Conservation (phyloP, 805 yeast species). For the Candida tammaniensis region DNA sequence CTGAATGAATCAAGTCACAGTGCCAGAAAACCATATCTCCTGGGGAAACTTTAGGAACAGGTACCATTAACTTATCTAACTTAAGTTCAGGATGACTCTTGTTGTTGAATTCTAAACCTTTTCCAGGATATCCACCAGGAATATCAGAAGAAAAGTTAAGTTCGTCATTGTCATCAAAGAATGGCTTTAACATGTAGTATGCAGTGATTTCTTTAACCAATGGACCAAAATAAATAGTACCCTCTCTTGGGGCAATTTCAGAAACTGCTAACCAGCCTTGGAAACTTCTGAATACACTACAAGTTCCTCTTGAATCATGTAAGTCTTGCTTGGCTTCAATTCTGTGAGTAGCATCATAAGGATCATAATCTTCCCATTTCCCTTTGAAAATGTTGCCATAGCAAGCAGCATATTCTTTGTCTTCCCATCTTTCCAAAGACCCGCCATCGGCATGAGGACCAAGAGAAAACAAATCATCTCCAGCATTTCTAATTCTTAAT, state of each 20-base stretch:
- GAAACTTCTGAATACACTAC: slow-evolving; percentile 32
- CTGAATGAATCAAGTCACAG: slow-evolving; percentile 38
- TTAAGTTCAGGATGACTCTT: slow-evolving; percentile 32
- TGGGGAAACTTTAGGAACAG: slow-evolving; percentile 35
- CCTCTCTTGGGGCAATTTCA: slow-evolving; percentile 31
- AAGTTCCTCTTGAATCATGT: slow-evolving; percentile 8
- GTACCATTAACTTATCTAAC: slow-evolving; percentile 24
- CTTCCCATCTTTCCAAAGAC: slow-evolving; percentile 44
- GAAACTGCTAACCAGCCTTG: slow-evolving; percentile 46
- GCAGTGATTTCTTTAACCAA: slow-evolving; percentile 33
- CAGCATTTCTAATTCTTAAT: slow-evolving; percentile 38
- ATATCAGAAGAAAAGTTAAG: slow-evolving; percentile 25
- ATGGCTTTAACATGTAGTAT: slow-evolving; percentile 38
- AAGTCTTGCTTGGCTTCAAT: slow-evolving; percentile 27
- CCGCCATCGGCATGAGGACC: slow-evolving; percentile 41
- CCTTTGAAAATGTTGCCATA: slow-evolving; percentile 34
- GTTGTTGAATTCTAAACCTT: slow-evolving; percentile 16
- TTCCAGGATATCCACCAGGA: slow-evolving; percentile 39
- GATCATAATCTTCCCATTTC: slow-evolving; percentile 39
- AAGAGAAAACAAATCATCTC: slow-evolving; percentile 24
- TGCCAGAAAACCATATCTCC: slow-evolving; percentile 47
- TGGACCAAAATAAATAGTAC: slow-evolving; percentile 37
- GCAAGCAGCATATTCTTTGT: slow-evolving; percentile 28
- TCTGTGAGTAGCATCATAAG: slow-evolving; percentile 30
- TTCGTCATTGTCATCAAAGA: slow-evolving; percentile 27